These are phyloP conservation scores for Priceomyces castillae DNA, from an alignment of 805 yeast species.

Conservation along the genomic window DNA sequence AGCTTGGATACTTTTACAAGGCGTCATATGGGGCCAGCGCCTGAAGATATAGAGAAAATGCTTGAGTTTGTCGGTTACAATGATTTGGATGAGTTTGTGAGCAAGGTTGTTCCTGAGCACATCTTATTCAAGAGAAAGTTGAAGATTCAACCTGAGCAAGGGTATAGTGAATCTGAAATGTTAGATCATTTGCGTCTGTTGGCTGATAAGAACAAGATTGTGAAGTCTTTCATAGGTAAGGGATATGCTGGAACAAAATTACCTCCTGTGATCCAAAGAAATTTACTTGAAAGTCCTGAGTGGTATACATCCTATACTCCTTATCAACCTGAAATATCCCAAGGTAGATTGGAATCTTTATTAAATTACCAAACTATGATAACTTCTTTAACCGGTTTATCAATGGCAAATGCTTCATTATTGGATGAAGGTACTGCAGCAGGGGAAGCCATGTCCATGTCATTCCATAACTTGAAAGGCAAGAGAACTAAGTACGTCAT, in stretches of 20 bases:
- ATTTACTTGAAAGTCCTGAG: constrained; percentile 88
- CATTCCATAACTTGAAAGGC: constrained; percentile 63
- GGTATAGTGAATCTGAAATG: constrained; percentile 82
- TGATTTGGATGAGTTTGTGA: constrained; percentile 68
- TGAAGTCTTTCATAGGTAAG: constrained; percentile 81
- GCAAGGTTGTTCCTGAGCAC: constrained; percentile 71
- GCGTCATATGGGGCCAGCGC: constrained; percentile 86
- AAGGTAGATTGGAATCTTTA: constrained; percentile 89
- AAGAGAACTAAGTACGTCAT: constrained; percentile 70
- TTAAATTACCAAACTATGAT: constrained; percentile 92
- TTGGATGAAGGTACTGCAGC: constrained; percentile 98
- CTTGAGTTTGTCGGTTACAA: constrained; percentile 59
- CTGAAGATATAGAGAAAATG: constrained; percentile 63
- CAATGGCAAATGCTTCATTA: constrained; percentile 92
- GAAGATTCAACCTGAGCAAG: constrained; percentile 63
- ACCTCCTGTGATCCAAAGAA: constrained; percentile 92
- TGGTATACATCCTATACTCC: constrained; percentile 99
- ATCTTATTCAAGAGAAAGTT: constrained; percentile 69
- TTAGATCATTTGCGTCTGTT: constrained; percentile 60
- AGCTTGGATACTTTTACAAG: constrained; percentile 79
- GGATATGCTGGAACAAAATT: constrained; percentile 89
- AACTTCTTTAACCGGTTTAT: constrained; percentile 86
- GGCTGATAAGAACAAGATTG: constrained; percentile 72
- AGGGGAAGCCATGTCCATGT: constrained; percentile 91
- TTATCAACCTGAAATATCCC: constrained; percentile 96